phyloP scores from a whole-genome alignment of 495 filamentous ascomycete genomes.

The Cercophora scortea region DNA sequence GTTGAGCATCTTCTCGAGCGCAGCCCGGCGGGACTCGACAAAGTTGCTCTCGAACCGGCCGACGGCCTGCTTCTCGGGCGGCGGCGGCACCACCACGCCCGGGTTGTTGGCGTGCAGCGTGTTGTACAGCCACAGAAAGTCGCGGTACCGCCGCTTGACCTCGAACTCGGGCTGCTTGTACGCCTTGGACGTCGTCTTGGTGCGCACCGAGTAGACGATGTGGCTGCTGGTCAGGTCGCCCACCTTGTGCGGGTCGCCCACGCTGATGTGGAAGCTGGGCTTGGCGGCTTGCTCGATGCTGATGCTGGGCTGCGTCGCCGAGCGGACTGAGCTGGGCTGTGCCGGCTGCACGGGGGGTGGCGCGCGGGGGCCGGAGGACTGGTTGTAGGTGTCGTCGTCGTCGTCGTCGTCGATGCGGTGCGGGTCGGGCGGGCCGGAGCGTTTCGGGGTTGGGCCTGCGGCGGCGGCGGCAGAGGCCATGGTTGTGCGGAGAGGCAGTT shows the following conservation, averaged over 20 bases:
- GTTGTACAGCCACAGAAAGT: constrained; percentile 97
- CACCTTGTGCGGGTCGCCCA: constrained; percentile 96
- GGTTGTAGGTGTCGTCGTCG: constrained; percentile 22
- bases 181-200: constrained; percentile 91
- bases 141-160: constrained; percentile 86
- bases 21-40: constrained; percentile 82
- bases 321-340: constrained; percentile 41
- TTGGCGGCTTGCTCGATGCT: constrained; percentile 85
- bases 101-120: constrained; percentile 90
- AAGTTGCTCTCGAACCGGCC: constrained; percentile 96
- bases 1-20: constrained; percentile 93
- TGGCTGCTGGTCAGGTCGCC: constrained; percentile 94
- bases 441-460: constrained; percentile 24
- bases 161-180: constrained; percentile 86
- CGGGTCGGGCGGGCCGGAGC: constrained; percentile 40
- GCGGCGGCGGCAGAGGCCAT: constrained; percentile 18
- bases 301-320: constrained; percentile 70
- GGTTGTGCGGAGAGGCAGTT: constrained; percentile 50
- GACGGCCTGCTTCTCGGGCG: constrained; percentile 96
- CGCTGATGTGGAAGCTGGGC: constrained; percentile 82
- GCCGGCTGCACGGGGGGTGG: constrained; percentile 70
- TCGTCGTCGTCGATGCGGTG: constrained; percentile 56
- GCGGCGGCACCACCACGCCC: constrained; percentile 89
- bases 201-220: constrained; percentile 92
- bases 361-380: constrained; percentile 46